Percentiles rank a stretch among this genome's conserved stretches.
phyloP scores from a whole-genome alignment of 352 stramenopile species.

The Plasmopara muralis region DNA sequence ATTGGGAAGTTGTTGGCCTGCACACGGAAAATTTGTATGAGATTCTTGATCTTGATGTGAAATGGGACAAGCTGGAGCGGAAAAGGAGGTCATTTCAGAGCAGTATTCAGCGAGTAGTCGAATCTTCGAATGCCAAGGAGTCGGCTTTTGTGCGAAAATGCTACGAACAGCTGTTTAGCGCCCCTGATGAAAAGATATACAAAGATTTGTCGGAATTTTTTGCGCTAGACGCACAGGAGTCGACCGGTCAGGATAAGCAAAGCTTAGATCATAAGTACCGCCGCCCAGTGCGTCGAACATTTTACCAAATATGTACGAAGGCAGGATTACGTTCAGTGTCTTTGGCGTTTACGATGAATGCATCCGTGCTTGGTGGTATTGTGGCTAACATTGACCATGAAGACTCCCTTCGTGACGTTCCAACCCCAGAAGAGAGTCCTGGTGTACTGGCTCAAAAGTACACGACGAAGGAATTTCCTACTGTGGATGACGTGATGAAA shows the following conservation, averaged over 20 bases:
- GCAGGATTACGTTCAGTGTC: slow-evolving; percentile 63
- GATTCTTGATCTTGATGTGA: slow-evolving; percentile 82
- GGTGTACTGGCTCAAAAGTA: slow-evolving; percentile 66
- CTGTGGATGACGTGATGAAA: slow-evolving; percentile 83
- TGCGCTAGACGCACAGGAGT: slow-evolving; percentile 63
- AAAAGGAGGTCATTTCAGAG: slow-evolving; percentile 74
- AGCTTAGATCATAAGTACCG: slow-evolving; percentile 58
- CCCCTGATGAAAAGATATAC: slow-evolving; percentile 76
- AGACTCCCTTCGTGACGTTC: slow-evolving; percentile 51
- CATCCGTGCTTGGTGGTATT: slow-evolving; percentile 73
- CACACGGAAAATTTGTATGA: slow-evolving; percentile 79
- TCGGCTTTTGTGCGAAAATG: slow-evolving; percentile 78
- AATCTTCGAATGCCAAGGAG: slow-evolving; percentile 63
- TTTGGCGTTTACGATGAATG: slow-evolving; percentile 81
- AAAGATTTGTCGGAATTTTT: slow-evolving; percentile 85
- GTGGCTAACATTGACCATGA: slow-evolving; percentile 68
- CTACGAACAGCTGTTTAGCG: slow-evolving; percentile 66
- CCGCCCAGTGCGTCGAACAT: slow-evolving; percentile 72
- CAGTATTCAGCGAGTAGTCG: slow-evolving; percentile 58
- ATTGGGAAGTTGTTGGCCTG: slow-evolving; percentile 82
- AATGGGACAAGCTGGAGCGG: slow-evolving; percentile 83
- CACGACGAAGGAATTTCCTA: slow-evolving; percentile 78
- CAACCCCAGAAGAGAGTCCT: slow-evolving; percentile 70
- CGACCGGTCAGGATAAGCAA: slow-evolving; percentile 39
- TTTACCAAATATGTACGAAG: slow-evolving; percentile 87